A percentile compares a stretch with the other conserved stretches of the same genome.
Evolutionary conservation across 352 stramenopile genomes (phyloP).

Genomic region (Ophiocytium majus): DNA sequence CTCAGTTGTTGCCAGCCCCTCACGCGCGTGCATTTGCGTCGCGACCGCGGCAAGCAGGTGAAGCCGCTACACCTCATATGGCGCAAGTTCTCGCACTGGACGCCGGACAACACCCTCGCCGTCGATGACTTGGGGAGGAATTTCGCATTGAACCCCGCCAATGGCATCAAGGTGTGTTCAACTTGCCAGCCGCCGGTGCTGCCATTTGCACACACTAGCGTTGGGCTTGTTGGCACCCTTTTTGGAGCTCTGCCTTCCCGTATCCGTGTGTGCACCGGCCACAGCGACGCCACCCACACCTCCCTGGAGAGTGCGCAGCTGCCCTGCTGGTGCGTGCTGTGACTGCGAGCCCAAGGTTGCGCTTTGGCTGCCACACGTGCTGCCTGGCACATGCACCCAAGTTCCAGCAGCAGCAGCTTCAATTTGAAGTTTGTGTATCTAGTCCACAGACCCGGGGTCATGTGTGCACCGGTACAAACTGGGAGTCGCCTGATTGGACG

Average conservation of each 20-base stretch:
- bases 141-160: conserved; percentile 60
- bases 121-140: conserved; percentile 62
- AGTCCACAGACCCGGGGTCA: too few species aligned
- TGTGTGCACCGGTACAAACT: too few species aligned
- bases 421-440: conserved; percentile 25
- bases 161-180: conserved; percentile 31
- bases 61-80: conserved; percentile 64
- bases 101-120: conserved; percentile 60
- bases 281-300: not conserved
- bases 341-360: not conserved
- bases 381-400: not conserved
- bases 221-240: not conserved
- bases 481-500: too few species aligned
- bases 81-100: conserved; percentile 60
- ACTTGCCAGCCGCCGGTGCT: too few species aligned
- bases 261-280: not conserved
- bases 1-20: too few species aligned
- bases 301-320: not conserved
- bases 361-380: not conserved
- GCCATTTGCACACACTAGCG: too few species aligned
- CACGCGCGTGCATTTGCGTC: not conserved
- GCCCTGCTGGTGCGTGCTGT: not conserved
- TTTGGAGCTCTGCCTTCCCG: not conserved
- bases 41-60: conserved; percentile 36
- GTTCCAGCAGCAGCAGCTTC: not conserved